phyloP scores from a whole-genome alignment of 352 stramenopile genomes.

The Pythium angustatum region DNA sequence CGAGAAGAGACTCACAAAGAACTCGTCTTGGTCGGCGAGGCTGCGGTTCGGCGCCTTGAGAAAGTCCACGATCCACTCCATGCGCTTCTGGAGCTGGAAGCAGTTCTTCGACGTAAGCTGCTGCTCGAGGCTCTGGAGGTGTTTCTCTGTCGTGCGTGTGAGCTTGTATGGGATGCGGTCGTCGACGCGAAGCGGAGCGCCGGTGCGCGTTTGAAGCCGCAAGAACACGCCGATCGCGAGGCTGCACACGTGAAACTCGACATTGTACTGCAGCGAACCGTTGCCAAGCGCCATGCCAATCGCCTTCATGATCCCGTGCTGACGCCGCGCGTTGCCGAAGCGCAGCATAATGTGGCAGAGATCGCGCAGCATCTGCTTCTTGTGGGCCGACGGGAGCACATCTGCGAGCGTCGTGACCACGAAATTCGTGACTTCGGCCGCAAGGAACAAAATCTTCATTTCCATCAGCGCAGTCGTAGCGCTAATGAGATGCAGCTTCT shows the following conservation, averaged over 20 bases:
- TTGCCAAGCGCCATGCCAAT: conserved; percentile 58
- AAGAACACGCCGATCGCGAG: conserved; percentile 76
- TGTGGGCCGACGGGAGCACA: conserved; percentile 54
- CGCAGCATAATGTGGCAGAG: conserved; percentile 60
- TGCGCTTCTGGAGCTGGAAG: conserved; percentile 70
- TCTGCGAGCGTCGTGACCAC: conserved; percentile 59
- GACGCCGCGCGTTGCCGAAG: conserved; percentile 65
- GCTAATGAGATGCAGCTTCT: conserved; percentile 46
- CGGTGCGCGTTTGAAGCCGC: conserved; percentile 74
- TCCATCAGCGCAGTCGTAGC: conserved; percentile 54
- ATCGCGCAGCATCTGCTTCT: conserved; percentile 82
- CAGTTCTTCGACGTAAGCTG: conserved; percentile 78
- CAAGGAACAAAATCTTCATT: conserved; percentile 82
- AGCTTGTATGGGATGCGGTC: conserved; percentile 80
- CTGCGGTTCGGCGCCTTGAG: conserved; percentile 61
- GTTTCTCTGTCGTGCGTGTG: conserved; percentile 80
- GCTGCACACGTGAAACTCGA: conserved; percentile 82
- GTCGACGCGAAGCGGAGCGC: conserved; percentile 64
- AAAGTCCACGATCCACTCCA: conserved; percentile 76
- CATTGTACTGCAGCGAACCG: conserved; percentile 67
- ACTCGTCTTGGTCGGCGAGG: conserved; percentile 84
- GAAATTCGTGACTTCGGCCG: conserved; percentile 76
- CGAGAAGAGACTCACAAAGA: conserved; percentile 83
- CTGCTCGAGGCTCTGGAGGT: conserved; percentile 67
- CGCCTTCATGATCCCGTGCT: conserved; percentile 86